Evolutionary conservation across 2,329 filamentous ascomycete genomes (phyloP), one percentile per base, ranked within the genome.

Genomic region (Talaromyces sp.): DNA sequence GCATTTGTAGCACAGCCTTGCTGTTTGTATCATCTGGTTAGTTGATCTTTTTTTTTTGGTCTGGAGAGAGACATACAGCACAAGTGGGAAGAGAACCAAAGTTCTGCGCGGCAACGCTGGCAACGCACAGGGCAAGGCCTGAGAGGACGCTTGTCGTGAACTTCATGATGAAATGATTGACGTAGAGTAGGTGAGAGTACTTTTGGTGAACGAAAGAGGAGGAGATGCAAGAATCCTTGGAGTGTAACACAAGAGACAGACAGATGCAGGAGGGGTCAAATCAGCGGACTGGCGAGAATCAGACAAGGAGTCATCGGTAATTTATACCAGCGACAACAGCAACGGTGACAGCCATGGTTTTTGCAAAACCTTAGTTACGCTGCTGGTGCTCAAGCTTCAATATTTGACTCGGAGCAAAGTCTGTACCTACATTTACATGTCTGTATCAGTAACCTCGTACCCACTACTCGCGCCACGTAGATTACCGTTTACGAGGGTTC

Each of bases 81-180:
- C 83, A 89, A 10, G 68, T 66, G 17, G 85, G 87, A 58, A 85
- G 80, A 45, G 70, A 72, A 35, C 72, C 69, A 64, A 82, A 71
- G 45, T 72, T 70, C 73, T 86, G 85, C 45, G 84, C 84, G 59
- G 71, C 68, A n/a, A 73, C 78, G 33, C 80, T 74, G 67, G 79
- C 76, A 68, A 84, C 81, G 66, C 82, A 82, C 57, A 87, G 76
- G 69, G 85, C 81, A 70, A 87, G 75, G 67, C 81, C 74, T 68
- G 85, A 74, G 70, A 83, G 70, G 65, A 82, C 74, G 67, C 78
- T 67, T 78, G 63, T 57, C 5, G 41, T 25, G 60, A 63, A 27
- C 61, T 63, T 62, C 64, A 66, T 66, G 41, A 41, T 63, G 64
- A 27, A 31, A 11, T 22, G 31, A 52, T 33, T 2, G 39, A 19